Evolutionary conservation across 306 rosid genomes (phyloP).

Genomic region (Ziziphus jujuba): DNA sequence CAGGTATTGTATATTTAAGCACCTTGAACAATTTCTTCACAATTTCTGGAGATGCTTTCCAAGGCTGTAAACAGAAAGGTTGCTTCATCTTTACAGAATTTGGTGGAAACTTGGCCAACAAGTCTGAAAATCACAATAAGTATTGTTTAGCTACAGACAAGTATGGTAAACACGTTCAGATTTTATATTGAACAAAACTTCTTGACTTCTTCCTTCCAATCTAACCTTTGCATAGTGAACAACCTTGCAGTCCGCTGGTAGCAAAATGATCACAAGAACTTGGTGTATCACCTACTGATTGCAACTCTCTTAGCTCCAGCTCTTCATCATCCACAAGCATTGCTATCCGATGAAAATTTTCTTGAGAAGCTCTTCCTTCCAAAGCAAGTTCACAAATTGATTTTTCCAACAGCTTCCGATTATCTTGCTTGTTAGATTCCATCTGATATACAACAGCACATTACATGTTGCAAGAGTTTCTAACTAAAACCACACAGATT

Average conservation of each 20-base stretch:
- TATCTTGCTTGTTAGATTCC: constrained; percentile 36
- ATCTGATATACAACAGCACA: constrained; percentile 50
- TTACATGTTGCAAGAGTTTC: constrained; percentile 19
- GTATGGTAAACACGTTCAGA: background rate
- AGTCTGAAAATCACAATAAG: constrained; percentile 49
- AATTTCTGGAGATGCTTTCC: constrained; percentile 81
- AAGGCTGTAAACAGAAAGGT: constrained; percentile 78
- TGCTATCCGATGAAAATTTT: constrained; percentile 43
- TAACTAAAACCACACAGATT: constrained; percentile 19
- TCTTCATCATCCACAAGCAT: constrained; percentile 86
- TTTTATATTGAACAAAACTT: background rate
- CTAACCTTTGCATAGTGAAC: constrained; percentile 85
- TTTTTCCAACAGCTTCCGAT: constrained; percentile 36
- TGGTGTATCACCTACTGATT: constrained; percentile 45
- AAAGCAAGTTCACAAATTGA: constrained; percentile 69
- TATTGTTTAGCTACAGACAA: constrained; percentile 6
- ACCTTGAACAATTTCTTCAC: constrained; percentile 95
- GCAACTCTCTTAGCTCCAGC: constrained; percentile 73
- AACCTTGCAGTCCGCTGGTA: constrained; percentile 47
- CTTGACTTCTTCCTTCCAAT: constrained; percentile 16
- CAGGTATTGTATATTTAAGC: constrained; percentile 7
- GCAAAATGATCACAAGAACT: constrained; percentile 62
- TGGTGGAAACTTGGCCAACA: constrained; percentile 82
- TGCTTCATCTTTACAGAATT: constrained; percentile 84
- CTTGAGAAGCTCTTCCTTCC: constrained; percentile 47